These are phyloP conservation scores for Penicillium paradoxum DNA, from an alignment of 495 filamentous ascomycete genomes.

Conservation along the genomic window DNA sequence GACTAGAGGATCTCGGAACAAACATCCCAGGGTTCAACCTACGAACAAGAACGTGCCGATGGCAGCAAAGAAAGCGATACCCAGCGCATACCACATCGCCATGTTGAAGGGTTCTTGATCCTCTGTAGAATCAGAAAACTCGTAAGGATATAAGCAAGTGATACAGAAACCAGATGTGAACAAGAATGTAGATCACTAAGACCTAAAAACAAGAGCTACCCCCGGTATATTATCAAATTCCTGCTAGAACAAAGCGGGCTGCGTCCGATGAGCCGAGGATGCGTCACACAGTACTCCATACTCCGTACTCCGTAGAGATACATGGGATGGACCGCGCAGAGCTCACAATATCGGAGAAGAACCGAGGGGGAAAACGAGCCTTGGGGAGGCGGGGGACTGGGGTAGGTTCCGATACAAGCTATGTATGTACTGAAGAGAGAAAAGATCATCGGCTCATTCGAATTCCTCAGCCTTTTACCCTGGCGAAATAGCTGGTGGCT, in stretches of 20 bases:
- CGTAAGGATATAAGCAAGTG: background rate
- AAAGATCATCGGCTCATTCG: background rate
- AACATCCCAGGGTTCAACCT: slow-evolving; percentile 14
- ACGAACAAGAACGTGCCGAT: slow-evolving; percentile 56
- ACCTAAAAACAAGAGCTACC: background rate
- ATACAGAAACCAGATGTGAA: background rate
- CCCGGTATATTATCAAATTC: background rate
- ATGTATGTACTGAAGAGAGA: background rate
- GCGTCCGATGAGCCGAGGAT: slow-evolving; percentile 24
- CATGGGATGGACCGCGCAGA: background rate
- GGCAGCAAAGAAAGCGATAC: slow-evolving; percentile 50
- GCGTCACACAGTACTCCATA: slow-evolving; percentile 6
- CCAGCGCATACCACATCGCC: slow-evolving; percentile 41
- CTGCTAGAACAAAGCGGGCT: slow-evolving; percentile 1
- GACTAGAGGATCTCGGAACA: background rate
- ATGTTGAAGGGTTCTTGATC: slow-evolving; percentile 20
- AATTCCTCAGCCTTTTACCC: background rate
- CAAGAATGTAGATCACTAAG: background rate
- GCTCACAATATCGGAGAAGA: slow-evolving; percentile 23
- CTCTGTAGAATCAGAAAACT: slow-evolving; percentile 2
- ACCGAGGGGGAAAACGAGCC: slow-evolving; percentile 23
- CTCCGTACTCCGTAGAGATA: too few relatives aligned
- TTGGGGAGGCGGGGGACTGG: slow-evolving; percentile 5
- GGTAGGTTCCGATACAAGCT: background rate
- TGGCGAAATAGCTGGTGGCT: background rate